Percentiles rank a stretch among this genome's conserved stretches.
Conservation (phyloP, 352 stramenopile species). For the Halophytophthora polymorphica region DNA sequence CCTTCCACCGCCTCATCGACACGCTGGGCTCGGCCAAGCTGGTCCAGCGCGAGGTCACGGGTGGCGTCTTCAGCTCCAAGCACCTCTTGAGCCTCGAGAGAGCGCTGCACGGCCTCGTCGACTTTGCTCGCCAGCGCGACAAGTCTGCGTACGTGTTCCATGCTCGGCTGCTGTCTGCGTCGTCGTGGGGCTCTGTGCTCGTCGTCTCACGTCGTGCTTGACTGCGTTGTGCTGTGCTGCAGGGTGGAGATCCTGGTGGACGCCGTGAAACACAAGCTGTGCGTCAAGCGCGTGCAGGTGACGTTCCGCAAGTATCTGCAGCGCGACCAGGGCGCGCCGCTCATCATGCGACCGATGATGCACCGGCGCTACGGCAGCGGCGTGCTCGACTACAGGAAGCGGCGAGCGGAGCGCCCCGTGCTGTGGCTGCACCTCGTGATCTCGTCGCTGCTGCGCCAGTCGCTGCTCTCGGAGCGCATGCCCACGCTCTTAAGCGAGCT, state of each 20-base stretch:
- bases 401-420: conserved; percentile 39
- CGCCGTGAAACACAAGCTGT: conserved; percentile 64
- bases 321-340: conserved; percentile 56
- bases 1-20: conserved; percentile 60
- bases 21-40: conserved; percentile 46
- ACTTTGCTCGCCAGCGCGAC: conserved; percentile 64
- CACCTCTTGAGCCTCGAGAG: conserved; percentile 64
- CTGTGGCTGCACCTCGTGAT: conserved; percentile 64
- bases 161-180: background rate
- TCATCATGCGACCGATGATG: conserved; percentile 74
- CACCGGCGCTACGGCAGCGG: conserved; percentile 55
- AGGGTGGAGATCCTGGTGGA: conserved; percentile 68
- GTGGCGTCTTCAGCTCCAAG: conserved; percentile 52
- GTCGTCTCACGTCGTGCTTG: background rate
- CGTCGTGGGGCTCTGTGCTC: background rate
- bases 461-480: conserved; percentile 28
- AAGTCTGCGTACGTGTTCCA: conserved; percentile 44
- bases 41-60: conserved; percentile 51
- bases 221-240: background rate
- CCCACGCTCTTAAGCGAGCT: conserved; percentile 40
- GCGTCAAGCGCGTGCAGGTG: conserved; percentile 65
- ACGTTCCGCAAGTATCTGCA: conserved; percentile 67
- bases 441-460: conserved; percentile 48
- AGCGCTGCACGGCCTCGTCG: conserved; percentile 46
- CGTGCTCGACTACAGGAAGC: conserved; percentile 20